phyloP scores from a whole-genome alignment of 148 eudicot species.

The Nepenthes gracilis region DNA sequence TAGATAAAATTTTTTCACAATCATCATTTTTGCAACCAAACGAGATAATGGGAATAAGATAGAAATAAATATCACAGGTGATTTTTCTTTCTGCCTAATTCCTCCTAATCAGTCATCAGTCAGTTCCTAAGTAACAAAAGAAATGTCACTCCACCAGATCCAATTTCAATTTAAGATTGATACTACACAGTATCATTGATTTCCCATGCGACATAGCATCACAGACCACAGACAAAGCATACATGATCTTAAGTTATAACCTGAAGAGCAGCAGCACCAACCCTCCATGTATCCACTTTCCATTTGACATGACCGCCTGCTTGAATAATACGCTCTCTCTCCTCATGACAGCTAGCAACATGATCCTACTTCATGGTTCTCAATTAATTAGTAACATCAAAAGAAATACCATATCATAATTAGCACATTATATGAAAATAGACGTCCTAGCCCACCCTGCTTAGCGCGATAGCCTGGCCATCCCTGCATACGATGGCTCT shows the following conservation, averaged over 20 bases:
- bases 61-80: no score
- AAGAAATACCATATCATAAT: not conserved
- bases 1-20: no score
- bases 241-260: conserved; percentile 16
- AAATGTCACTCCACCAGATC: no score
- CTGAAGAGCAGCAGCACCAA: conserved; percentile 93
- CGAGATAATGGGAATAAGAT: no score
- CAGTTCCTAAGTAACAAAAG: no score
- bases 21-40: no score
- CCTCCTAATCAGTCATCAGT: no score
- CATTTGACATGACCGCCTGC: conserved; percentile 78
- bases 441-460: conserved; percentile 48
- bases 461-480: conserved; percentile 52
- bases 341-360: conserved; percentile 72
- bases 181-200: not conserved
- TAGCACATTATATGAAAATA: not conserved
- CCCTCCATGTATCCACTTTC: conserved; percentile 96
- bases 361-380: conserved; percentile 55
- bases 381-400: conserved; percentile 7
- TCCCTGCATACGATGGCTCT: conserved; percentile 76
- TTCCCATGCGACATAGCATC: not conserved
- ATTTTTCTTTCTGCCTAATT: no score
- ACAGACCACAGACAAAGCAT: not conserved
- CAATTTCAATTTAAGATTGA: no score
- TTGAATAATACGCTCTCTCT: conserved; percentile 61